Conservation (phyloP, 495 filamentous ascomycete genomes). For the Aspergillus nanangensis region DNA sequence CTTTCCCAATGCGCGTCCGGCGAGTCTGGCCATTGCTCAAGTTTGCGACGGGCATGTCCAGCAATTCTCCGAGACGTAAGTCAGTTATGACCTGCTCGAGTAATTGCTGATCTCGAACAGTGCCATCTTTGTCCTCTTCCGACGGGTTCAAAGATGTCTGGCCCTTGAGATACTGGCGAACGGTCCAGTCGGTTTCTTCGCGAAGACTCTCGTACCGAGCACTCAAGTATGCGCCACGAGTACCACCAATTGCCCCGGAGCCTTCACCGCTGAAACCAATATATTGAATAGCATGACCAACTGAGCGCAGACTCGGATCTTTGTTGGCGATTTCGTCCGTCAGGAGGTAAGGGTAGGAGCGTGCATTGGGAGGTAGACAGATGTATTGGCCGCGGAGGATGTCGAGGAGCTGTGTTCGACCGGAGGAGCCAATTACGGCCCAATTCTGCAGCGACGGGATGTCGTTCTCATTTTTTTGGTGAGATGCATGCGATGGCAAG, state of each 20-base stretch:
- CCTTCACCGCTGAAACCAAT: conserved; percentile 71
- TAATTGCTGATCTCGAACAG: conserved; percentile 33
- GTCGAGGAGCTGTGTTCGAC: conserved; percentile 73
- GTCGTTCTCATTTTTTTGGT: conserved; percentile 1
- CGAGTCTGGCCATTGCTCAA: conserved; percentile 91
- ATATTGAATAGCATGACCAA: conserved; percentile 67
- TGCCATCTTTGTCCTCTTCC: conserved; percentile 47
- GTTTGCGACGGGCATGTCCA: conserved; percentile 77
- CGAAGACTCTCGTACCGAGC: conserved; percentile 87
- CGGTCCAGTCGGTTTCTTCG: conserved; percentile 82
- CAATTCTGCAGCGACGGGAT: conserved; percentile 49
- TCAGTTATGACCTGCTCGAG: conserved; percentile 60
- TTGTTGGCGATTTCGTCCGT: conserved; percentile 54
- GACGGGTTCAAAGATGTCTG: conserved; percentile 71
- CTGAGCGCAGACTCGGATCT: conserved; percentile 50
- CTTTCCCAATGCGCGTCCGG: conserved; percentile 81
- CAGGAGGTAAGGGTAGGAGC: conserved; percentile 71
- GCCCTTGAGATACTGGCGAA: conserved; percentile 72
- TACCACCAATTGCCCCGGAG: conserved; percentile 50
- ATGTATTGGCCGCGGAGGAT: conserved; percentile 70
- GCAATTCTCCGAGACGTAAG: conserved; percentile 57
- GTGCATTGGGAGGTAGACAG: conserved; percentile 64
- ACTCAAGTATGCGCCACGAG: conserved; percentile 73
- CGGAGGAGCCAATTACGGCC: conserved; percentile 68
- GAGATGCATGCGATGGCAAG: conserved; percentile 46